Evolutionary conservation across 1,284 basidiomycete genomes (phyloP), one percentile per base, ranked within the genome.

Genomic region (Ganoderma boninense): DNA sequence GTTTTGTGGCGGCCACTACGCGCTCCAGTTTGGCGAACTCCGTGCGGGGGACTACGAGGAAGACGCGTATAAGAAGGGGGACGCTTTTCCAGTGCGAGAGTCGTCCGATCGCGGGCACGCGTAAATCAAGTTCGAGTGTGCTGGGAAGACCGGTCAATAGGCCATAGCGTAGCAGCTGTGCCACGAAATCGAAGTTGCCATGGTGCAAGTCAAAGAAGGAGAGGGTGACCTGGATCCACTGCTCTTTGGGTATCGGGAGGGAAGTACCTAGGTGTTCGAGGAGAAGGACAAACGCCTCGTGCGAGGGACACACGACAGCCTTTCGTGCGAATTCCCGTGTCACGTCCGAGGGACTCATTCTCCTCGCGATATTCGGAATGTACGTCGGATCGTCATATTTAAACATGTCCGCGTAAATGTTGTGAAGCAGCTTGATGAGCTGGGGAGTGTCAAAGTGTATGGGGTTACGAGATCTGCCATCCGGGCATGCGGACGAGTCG

Each of bases 381-480:
- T 52, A 13, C 23, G 14, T 60, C 6, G 77, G 13, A 43, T 82
- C 76, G 67, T 87, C 85, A 32, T 82, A 75, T 18, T 78, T 70
- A 64, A 90, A 90, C 81, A 90, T 83, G 20, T 80, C 75, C 14
- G 79, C 74, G 74, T 90, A 90, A 13, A 90, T 75, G 10, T 79
- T 77, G 65, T 84, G 87, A 4, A 90, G 75, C 32, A 86, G 74
- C 23, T 72, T 72, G 18, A 78, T 84, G 38, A 90, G 79, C 35
- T 83, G 79, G 4, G 67, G 67, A 0, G 83, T 67, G 69, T 82
- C 76, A 70, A 82, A 80, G 54, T 66, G 76, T 71, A 49, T 72
- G 63, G 1, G 32, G 23, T 18, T 38, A 63, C 6, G 57, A 18
- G 26, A 35, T 63, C 13, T 42, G 54, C 35, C 35, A 10, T n/a